Evolutionary conservation across 352 stramenopile species (phyloP).

Genomic region (Pythium brachiatum): DNA sequence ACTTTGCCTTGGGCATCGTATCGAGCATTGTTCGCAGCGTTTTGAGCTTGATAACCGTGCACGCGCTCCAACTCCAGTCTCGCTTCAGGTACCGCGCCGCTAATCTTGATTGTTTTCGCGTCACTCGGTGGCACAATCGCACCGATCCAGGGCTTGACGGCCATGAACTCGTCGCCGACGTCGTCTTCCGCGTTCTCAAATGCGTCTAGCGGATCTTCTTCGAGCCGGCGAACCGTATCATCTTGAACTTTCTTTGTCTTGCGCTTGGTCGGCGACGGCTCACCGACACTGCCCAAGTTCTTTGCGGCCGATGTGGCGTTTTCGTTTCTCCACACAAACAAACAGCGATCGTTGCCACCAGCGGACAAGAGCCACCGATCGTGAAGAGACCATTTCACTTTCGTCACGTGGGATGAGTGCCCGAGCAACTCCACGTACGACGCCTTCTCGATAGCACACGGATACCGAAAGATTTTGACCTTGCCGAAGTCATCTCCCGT

Average conservation of each 20-base stretch:
- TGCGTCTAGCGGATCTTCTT: slow-evolving; percentile 33
- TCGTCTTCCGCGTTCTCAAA: slow-evolving; percentile 31
- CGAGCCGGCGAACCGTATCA: not conserved
- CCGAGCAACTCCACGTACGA: slow-evolving; percentile 56
- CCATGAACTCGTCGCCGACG: slow-evolving; percentile 88
- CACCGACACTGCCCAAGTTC: not conserved
- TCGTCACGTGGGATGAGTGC: slow-evolving; percentile 82
- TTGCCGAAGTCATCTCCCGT: slow-evolving; percentile 84
- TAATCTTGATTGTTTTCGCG: slow-evolving; percentile 31
- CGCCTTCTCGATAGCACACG: slow-evolving; percentile 56
- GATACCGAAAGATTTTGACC: slow-evolving; percentile 88
- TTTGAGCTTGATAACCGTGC: slow-evolving; percentile 78
- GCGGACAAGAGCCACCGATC: slow-evolving; percentile 67
- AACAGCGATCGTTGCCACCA: slow-evolving; percentile 75
- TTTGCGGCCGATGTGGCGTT: not conserved
- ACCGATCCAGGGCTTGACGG: slow-evolving; percentile 86
- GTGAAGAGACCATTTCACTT: slow-evolving; percentile 57
- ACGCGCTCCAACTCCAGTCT: slow-evolving; percentile 62
- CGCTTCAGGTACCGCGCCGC: slow-evolving; percentile 34
- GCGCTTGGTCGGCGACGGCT: not conserved
- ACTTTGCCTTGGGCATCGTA: slow-evolving; percentile 54
- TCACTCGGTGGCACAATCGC: slow-evolving; percentile 74
- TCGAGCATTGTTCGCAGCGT: slow-evolving; percentile 72
- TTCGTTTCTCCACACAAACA: slow-evolving; percentile 73
- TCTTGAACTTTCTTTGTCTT: not conserved